A percentile compares a stretch with the other conserved stretches of the same genome.
Conservation (phyloP, 225 moss, liverwort and hornwort species). For the Marchantia polymorpha region DNA sequence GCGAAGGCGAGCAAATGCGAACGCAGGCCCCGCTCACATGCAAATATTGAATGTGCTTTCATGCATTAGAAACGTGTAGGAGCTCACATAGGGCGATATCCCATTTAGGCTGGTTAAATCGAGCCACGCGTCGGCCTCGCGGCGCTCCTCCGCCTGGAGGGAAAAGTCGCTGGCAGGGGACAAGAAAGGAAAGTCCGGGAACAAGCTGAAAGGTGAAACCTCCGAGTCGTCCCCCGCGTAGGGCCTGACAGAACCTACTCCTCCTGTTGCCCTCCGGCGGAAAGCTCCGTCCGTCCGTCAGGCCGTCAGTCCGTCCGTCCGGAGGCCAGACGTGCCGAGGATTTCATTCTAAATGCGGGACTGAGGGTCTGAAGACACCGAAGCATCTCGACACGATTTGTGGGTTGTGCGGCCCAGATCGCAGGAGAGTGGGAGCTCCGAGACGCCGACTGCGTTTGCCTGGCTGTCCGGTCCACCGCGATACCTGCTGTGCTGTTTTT, state of each 20-base stretch:
- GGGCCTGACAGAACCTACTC: neutral
- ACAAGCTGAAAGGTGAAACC: neutral
- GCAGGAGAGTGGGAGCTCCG: too few species aligned
- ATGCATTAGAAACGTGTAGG: too few species aligned
- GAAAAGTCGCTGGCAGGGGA: neutral
- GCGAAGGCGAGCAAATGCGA: too few species aligned
- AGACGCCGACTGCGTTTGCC: too few species aligned
- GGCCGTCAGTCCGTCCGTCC: neutral
- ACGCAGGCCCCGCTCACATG: too few species aligned
- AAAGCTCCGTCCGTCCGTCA: neutral
- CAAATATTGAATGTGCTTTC: too few species aligned
- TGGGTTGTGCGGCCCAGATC: neutral
- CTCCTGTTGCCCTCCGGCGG: too few species aligned
- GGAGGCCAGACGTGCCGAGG: neutral
- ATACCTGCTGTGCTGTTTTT: too few species aligned
- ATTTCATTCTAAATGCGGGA: neutral
- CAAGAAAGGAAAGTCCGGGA: neutral
- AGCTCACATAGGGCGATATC: too few species aligned
- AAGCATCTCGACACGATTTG: neutral
- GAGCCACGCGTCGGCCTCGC: neutral
- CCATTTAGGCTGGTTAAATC: too few species aligned
- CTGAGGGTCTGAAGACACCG: neutral
- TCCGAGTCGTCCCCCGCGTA: neutral
- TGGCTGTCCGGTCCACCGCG: too few species aligned
- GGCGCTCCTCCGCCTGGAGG: neutral